phyloP scores from a whole-genome alignment of 306 rosid genomes.

The Rubus idaeus region DNA sequence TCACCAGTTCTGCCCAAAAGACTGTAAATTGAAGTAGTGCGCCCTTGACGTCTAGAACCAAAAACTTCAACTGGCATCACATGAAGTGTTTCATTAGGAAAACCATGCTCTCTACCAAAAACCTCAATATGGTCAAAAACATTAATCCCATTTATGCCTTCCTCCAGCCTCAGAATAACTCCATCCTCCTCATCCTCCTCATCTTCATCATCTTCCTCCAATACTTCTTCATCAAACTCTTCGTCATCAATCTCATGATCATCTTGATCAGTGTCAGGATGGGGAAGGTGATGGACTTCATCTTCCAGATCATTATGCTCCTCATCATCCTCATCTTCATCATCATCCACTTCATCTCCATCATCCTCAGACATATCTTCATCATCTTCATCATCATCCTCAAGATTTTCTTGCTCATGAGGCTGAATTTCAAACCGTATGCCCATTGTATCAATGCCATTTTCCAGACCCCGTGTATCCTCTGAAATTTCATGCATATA shows the following conservation, averaged over 20 bases:
- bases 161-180: conserved; percentile 89
- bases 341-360: conserved; percentile 86
- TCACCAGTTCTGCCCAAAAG: conserved; percentile 91
- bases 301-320: conserved; percentile 92
- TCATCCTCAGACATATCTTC: conserved; percentile 98
- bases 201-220: conserved; percentile 96
- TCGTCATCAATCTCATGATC: conserved; percentile 95
- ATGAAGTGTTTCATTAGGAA: conserved; percentile 82
- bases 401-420: conserved; percentile 74
- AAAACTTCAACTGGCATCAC: conserved; percentile 97
- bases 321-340: conserved; percentile 83
- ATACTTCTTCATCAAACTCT: conserved; percentile 86
- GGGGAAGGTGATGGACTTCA: conserved; percentile 84
- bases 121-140: conserved; percentile 95
- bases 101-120: conserved; percentile 80
- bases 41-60: conserved; percentile 94
- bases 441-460: conserved; percentile 63
- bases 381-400: conserved; percentile 76
- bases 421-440: conserved; percentile 75
- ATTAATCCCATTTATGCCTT: conserved; percentile 96
- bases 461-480: conserved; percentile 64
- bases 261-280: conserved; percentile 90
- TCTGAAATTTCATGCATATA: conserved; percentile 86
- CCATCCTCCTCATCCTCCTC: conserved; percentile 96
- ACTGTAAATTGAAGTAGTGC: conserved; percentile 93